Evolutionary conservation across 2,329 filamentous ascomycete genomes (phyloP), one percentile per base, ranked within the genome.

Genomic region (Diaporthe ilicicola): DNA sequence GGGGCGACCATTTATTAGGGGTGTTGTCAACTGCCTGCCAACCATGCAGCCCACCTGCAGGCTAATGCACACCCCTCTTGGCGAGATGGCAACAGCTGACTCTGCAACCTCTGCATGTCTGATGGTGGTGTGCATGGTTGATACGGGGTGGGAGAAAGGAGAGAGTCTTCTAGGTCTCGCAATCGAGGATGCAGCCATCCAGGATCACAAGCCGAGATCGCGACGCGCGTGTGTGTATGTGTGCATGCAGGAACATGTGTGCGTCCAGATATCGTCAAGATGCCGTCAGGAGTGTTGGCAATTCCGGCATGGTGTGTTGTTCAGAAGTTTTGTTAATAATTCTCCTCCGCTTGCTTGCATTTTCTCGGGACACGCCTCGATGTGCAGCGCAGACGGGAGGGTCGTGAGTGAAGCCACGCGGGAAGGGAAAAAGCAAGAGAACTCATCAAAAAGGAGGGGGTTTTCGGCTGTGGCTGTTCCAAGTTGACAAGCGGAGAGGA

Each of bases 51-150:
- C 59, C 59, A 64, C 59, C 44, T 50, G 44, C 59, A 37, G n/a
- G 59, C 59, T 50, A 50, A 64, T 64, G 59, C 59, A 50, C 19
- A 44, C 44, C 59, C 29, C n/a, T 19, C 59, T 64, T 64, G 59
- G 59, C 59, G 59, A 64, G 59, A 50, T 64, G 37, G 59, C 59
- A 64, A 64, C 59, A 64, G 44, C 59, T 64, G 59, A 50, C 44
- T 50, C 29, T 64, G 59, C 59, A 48, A 19, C 24, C 44, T 50
- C n/a, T 50, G 42, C 44, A 19, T 7, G 42, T 24, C 44, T 37
- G 29, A 9, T 17, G 22, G 29, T 39, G 24, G n/a, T n/a, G n/a
- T n/a, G n/a, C n/a, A n/a, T n/a, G n/a, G 0, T 8, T 9, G 17
- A n/a, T n/a, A n/a, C n/a, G 56, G 29, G 22, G 24, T 50, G 34